Evolutionary conservation across 257 asterid species (phyloP), one percentile per base, ranked within the genome.

Genomic region (Handroanthus guayacan): DNA sequence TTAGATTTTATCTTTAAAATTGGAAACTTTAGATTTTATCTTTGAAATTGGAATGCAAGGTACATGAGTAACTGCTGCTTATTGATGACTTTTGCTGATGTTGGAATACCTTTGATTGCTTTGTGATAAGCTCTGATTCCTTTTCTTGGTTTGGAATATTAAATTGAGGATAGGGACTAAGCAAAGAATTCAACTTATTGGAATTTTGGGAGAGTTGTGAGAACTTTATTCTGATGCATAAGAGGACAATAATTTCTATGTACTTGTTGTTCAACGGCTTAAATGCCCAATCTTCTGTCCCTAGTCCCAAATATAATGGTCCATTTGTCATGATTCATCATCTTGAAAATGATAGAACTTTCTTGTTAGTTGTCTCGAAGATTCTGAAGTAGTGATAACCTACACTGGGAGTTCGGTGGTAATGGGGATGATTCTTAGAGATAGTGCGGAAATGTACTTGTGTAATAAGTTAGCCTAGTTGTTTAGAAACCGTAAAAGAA

Each of bases 91-190:
- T 31, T 36, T 57, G 63, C 31, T 64, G 50, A 48, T 14, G 6
- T 5, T 45, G 52, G 47, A 60, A 62, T 58, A 48, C 56, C 56
- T 36, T 44, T n/a, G 51, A 55, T 54, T 69, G 62, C 51, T 72
- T 56, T n/a, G 9, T 12, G 62, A 55, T 6, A 34, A 54, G 50
- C 75, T 63, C 62, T 9, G 10, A 4, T 39, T 52, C 56, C 48
- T 3, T 47, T 12, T 11, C 2, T 65, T 25, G 52, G 38, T 77
- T 14, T 62, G 43, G 48, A 36, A 52, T 57, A n/a, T 16, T 60
- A 9, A 52, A 66, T 66, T 66, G 67, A 37, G 62, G 36, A 34
- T 48, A 9, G 61, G 56, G 47, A 62, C 17, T 47, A 62, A 54
- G 12, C 8, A 25, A 17, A n/a, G 36, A 34, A 11, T 56, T 17